Evolutionary conservation across 164 flowering plant species (phyloP), one percentile per base, ranked within the genome.

Genomic region (Berberis thunbergii): DNA sequence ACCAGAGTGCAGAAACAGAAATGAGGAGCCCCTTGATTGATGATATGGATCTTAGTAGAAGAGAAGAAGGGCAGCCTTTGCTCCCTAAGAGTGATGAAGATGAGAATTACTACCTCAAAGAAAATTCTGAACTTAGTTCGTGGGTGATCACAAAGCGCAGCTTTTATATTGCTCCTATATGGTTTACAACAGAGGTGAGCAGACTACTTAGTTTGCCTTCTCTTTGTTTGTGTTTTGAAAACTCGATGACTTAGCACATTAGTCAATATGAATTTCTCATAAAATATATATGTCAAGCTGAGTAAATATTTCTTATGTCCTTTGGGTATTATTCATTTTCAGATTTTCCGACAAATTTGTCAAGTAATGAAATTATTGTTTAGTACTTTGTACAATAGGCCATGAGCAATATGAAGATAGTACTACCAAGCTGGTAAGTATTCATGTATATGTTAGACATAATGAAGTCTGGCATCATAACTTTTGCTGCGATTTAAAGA

Each of bases 141-240:
- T 78, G 85, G 86, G 78, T 74, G 57, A 71, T 80, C 64, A 74
- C 73, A 40, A 83, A 78, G 60, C 74, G 77, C 49, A 71, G 85
- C 64, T 69, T 86, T 11, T 73, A 61, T 67, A 81, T 83, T 56
- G 64, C 91, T 68, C 88, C 88, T 2, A 26, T 83, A 52, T 86
- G 91, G 88, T 83, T 83, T 66, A 48, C 66, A 2, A 79, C 86
- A 3, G 89, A 84, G 86, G 89, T 84, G 73, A 70, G 10, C 6
- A 49, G n/a, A 63, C 45, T 26, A 6, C 52, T 49, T 26, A 26
- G 9, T 49, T 38, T 12, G 5, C 54, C 41, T 63, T 53, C 45
- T 55, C 41, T 49, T 11, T 49, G 11, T 49, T 49, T 49, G 52
- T 49, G 11, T 11, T 6, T 6, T 49, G 52, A 6, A 49, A 49